A percentile compares a stretch with the other conserved stretches of the same genome.
Conservation (phyloP, 2,329 filamentous ascomycete genomes). For the Ciborinia camelliae region DNA sequence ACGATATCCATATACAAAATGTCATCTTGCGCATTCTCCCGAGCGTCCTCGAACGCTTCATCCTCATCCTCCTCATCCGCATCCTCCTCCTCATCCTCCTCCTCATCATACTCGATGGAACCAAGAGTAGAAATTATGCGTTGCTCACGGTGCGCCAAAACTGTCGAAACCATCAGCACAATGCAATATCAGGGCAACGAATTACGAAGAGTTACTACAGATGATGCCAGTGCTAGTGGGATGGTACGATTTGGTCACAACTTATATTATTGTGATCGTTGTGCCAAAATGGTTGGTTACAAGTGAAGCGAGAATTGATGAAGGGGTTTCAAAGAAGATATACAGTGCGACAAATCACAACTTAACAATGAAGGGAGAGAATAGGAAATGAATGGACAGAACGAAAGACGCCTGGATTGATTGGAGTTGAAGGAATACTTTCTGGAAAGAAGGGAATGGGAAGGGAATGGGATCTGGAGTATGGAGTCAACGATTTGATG, state of each 20-base stretch:
- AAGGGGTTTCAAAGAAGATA: conserved; percentile 7
- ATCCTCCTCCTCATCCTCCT: conserved; percentile 25
- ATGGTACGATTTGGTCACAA: conserved; percentile 65
- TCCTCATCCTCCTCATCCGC: conserved; percentile 23
- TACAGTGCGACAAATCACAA: not conserved
- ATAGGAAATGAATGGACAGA: not conserved
- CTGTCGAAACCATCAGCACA: conserved; percentile 55
- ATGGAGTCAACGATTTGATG: conserved; percentile 7
- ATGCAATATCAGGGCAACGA: conserved; percentile 21
- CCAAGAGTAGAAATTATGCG: conserved; percentile 54
- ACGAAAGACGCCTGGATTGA: not conserved
- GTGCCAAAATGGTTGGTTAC: conserved; percentile 62
- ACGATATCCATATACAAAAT: not conserved
- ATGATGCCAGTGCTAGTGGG: conserved; percentile 55
- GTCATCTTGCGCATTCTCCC: conserved; percentile 4
- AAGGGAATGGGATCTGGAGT: not conserved
- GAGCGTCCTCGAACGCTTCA: conserved; percentile 27
- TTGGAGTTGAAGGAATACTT: not conserved
- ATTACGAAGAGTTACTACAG: conserved; percentile 41
- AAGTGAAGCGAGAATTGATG: conserved; percentile 43
- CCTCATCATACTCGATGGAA: conserved; percentile 20
- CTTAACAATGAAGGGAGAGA: not conserved
- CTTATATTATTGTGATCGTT: conserved; percentile 64
- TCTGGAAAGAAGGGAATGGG: conserved; percentile 3
- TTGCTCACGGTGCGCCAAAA: conserved; percentile 59